Evolutionary conservation across 2,329 filamentous ascomycete genomes (phyloP), one percentile per base, ranked within the genome.

Genomic region (Bipolaris victoriae): DNA sequence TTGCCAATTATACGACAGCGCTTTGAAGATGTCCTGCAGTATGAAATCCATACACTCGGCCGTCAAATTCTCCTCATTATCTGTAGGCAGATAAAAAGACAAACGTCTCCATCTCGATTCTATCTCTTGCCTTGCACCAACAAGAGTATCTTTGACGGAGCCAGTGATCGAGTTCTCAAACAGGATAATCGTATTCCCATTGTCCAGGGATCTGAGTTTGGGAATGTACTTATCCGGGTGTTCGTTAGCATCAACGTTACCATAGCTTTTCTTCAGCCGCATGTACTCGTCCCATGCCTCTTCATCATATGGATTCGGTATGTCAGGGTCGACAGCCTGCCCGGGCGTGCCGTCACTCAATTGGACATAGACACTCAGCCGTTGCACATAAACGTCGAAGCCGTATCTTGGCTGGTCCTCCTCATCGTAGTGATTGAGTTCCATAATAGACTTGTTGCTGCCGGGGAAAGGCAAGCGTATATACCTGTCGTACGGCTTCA

Each of bases 31-130:
- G 64, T 83, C 80, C 35, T 76, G 74, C 18, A 83, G 62, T 1
- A 83, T 79, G n/a, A 80, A 71, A 55, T 83, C 81, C 70, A 81
- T 82, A 51, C 81, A 83, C 58, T 82, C 78, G 4, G 76, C 69
- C 7, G 79, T 77, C 13, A 83, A 68, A 9, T 70, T 66, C 3
- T 80, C 76, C 44, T 82, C 79, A 43, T 76, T 75, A 1, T 75
- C 73, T 47, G 80, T 78, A 31, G 77, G 76, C 0, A 83, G 72
- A 55, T 82, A 82, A 60, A 83, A 83, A 0, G 81, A 80, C 5
- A 84, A 67, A 5, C 82, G 73, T 7, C 82, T 77, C 82, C 83
- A 84, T n/a, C 79, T 75, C n/a, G 76, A 76, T 65, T 84, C 83
- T 46, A 81, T 78, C 55, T 83, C 79, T 43, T 81, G 77, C 13